Evolutionary conservation across 2,329 filamentous ascomycete genomes (phyloP), one percentile per base, ranked within the genome.

Genomic region (Nemania sp.): DNA sequence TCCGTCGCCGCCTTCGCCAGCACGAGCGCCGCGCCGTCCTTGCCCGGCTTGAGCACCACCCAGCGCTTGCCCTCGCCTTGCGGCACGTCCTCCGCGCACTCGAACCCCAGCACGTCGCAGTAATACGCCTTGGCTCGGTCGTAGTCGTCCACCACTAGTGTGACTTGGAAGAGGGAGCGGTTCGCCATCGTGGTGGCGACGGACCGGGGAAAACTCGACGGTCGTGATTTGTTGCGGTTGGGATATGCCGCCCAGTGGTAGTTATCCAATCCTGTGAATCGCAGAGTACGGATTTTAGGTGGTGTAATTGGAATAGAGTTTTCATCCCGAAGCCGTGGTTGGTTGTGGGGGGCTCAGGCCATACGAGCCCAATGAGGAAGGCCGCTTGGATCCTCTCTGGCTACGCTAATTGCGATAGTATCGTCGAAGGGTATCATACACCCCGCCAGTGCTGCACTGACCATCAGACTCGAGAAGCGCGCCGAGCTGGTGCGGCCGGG

Each of bases 71-170:
- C 60, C 21, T 57, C 53, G 32, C 57, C 57, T 43, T 49, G 57
- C 12, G 47, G 35, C 25, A 7, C 29, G 60, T 63, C 60, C 32
- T 56, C 57, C 51, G 40, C 53, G 18, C 57, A 60, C 15, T 53
- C 53, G 21, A 63, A 63, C 10, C 57, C 60, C 2, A 63, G 49
- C 29, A 63, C 57, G 13, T 34, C 57, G 52, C 60, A 63, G 52
- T 63, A 63, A 12, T 60, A 63, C n/a, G 52, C 52, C 53, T 63
- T 63, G n/a, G 60, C 60, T 35, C 60, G 57, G 48, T 63, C 52
- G 48, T 63, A 63, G 34, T 60, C 56, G 57, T 63, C 56, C 21
- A 63, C 48, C 18, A 63, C 52, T 5, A 63, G 11, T 39, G 60
- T 63, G 1, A 63, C 45, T 54, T 60, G 60, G 37, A 63, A 63